These are phyloP conservation scores for Persicaria maculosa DNA, from an alignment of 148 eudicot species.

Conservation along the genomic window DNA sequence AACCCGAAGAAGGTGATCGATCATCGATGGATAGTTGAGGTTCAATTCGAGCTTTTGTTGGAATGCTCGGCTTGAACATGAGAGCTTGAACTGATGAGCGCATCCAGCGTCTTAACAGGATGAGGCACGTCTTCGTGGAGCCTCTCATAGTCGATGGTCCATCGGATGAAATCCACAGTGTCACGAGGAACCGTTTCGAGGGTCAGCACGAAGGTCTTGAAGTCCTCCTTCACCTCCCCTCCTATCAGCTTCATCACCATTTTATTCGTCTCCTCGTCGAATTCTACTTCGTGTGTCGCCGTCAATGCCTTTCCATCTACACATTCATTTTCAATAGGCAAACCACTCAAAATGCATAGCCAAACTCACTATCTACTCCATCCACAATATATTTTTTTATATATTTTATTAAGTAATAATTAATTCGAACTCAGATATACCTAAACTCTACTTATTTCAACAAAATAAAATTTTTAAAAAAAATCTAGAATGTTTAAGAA, in stretches of 20 bases:
- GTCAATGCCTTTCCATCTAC: background rate
- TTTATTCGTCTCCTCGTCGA: background rate
- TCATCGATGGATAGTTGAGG: no score
- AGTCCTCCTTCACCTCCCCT: background rate
- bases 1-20: no score
- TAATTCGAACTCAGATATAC: no score
- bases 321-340: background rate
- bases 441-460: no score
- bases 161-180: background rate
- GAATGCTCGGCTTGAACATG: background rate
- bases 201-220: background rate
- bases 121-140: background rate
- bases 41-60: background rate
- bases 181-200: background rate
- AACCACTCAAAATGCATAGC: no score
- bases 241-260: background rate
- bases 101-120: background rate
- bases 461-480: no score
- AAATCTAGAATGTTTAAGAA: no score
- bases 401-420: no score
- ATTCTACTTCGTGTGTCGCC: background rate
- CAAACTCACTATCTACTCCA: no score
- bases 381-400: no score
- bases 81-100: background rate
- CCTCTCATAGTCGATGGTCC: background rate